Base-by-base conservation (phyloP, 73 alveolate genomes). In the Uronychia setigera region DNA sequence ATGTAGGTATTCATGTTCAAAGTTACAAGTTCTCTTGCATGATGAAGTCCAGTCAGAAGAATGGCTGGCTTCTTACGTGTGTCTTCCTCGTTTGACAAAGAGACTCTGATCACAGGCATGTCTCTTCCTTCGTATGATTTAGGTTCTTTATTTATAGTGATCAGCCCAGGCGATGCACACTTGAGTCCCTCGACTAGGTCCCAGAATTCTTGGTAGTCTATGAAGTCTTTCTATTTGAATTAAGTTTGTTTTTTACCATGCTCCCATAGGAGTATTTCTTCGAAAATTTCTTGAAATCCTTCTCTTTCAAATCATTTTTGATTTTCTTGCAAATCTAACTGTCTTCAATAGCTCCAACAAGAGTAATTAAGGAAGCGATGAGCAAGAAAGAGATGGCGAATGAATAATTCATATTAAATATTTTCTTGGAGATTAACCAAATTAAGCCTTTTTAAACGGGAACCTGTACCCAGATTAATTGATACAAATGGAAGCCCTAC, bases 11-110 rank as follows among this genome's bases (percentile, higher is more conserved):
- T 83, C 95, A 93, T 88, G 89, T 90, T 82, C 83, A 95, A 93
- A 77, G 98, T 82, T 28, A 95, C 92, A 0, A 97, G 93, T 75
- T 96, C 99, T 58, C 99, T 74, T 0, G 98, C 93, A 89, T 96
- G 99, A 84, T 93, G 98, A 84, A 94, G 95, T 11, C 98, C 97
- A 13, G 87, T 81, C 29, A 96, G 78, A 58, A 95, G 79, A 33
- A 95, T 60, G 5, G 93, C 78, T 1, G 91, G 83, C 25, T 58
- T 58, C 14, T 76, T 32, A 1, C n/a, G 19, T 29, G 60, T 31
- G 32, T 33, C 19, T 5, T 46, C 67, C 67, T 11, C n/a, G 67
- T 5, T 19, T 46, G n/a, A 5, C 5, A 46, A 46, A 46, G 67
- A 11, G n/a, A 46, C 67, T 46, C 67, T 46, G 19, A 46, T 5